Conservation (phyloP, 2,329 filamentous ascomycete genomes). For the Beauveria sp. region DNA sequence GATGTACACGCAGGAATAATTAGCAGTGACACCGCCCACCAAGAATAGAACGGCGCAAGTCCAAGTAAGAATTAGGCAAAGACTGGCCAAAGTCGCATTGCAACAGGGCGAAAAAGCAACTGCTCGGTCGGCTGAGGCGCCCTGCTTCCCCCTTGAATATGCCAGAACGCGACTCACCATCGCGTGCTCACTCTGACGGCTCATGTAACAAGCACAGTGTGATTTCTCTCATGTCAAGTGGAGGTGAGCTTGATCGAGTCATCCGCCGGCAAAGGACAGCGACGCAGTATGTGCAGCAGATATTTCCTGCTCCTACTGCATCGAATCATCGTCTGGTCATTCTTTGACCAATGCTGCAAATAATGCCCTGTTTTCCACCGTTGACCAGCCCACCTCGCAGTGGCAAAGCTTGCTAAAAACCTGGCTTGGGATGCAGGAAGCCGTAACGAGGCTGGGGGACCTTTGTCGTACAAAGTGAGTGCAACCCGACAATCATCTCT, state of each 20-base stretch:
- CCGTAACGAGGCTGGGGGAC: not conserved
- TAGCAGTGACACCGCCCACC: too few species aligned
- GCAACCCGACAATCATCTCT: too few species aligned
- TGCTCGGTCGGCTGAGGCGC: not conserved
- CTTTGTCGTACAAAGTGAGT: not conserved
- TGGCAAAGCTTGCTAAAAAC: not conserved
- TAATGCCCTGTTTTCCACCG: too few species aligned
- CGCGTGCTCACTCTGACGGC: not conserved
- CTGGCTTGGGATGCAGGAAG: not conserved
- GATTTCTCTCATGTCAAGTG: not conserved
- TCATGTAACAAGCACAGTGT: not conserved
- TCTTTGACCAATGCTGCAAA: not conserved
- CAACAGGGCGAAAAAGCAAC: not conserved
- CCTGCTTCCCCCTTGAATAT: not conserved
- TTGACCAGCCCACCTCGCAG: not conserved
- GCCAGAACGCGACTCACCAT: not conserved
- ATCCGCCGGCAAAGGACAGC: not conserved
- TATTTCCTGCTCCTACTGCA: not conserved
- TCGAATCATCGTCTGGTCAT: not conserved
- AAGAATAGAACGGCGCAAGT: too few species aligned
- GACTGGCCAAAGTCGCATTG: too few species aligned
- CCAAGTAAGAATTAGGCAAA: too few species aligned
- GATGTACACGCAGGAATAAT: too few species aligned
- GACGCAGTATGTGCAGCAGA: not conserved
- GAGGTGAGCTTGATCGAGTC: not conserved